These are phyloP conservation scores for Periglandula ipomoeae DNA, from an alignment of 2,329 filamentous ascomycete species.

Conservation along the genomic window DNA sequence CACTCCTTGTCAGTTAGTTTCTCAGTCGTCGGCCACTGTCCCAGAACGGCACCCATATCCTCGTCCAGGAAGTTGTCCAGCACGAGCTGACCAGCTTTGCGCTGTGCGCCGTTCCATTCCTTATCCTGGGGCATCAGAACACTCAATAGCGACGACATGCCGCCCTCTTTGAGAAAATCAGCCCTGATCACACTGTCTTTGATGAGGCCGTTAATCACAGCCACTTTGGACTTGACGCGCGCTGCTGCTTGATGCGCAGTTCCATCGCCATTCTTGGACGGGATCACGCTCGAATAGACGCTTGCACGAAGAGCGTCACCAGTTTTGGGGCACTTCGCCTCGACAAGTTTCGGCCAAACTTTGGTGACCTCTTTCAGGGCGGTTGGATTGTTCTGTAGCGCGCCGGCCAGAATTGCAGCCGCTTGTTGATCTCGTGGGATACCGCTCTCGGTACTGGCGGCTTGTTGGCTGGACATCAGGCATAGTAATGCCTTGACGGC, in stretches of 20 bases:
- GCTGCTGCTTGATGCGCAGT: conserved; percentile 16
- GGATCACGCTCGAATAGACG: conserved; percentile 33
- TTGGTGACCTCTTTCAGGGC: conserved; percentile 43
- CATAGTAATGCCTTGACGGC: conserved; percentile 48
- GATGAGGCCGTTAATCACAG: conserved; percentile 47
- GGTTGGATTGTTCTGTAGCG: conserved; percentile 56
- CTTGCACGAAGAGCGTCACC: conserved; percentile 23
- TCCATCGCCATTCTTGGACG: conserved; percentile 14
- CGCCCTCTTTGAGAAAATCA: conserved; percentile 45
- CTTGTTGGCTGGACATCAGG: conserved; percentile 32
- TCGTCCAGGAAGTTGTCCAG: conserved; percentile 59
- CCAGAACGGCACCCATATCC: conserved; percentile 49
- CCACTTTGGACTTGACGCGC: conserved; percentile 31
- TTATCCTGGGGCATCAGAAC: conserved; percentile 39
- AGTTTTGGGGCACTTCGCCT: conserved; percentile 25
- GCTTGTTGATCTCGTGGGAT: conserved; percentile 40
- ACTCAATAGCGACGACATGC: conserved; percentile 45
- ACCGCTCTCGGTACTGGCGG: conserved; percentile 15
- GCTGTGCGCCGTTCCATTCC: conserved; percentile 41
- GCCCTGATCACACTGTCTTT: conserved; percentile 41
- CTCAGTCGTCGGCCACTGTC: conserved; percentile 42
- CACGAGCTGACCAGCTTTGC: conserved; percentile 48
- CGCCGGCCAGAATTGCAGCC: conserved; percentile 46
- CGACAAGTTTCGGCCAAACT: conserved; percentile 35
- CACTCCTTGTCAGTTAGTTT: conserved; percentile 29